Conservation (phyloP, 2,329 filamentous ascomycete genomes). For the Bisporella sp. region DNA sequence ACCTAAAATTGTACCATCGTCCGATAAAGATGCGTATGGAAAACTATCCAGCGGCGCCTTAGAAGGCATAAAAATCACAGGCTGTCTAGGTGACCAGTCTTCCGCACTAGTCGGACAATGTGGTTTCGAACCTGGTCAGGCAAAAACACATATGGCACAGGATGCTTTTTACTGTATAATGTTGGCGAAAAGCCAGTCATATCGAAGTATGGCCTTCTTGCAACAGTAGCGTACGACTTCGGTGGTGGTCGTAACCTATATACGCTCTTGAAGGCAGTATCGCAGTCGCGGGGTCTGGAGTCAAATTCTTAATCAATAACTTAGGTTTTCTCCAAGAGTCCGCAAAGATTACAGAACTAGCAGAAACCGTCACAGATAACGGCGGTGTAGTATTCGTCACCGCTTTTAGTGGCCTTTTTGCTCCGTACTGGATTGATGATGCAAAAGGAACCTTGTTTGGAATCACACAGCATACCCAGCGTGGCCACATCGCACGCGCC, state of each 20-base stretch:
- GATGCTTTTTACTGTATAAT: conserved; percentile 81
- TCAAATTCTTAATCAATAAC: conserved; percentile 67
- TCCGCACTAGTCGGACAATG: conserved; percentile 76
- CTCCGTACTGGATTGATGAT: conserved; percentile 92
- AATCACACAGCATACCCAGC: conserved; percentile 77
- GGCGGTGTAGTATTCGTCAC: conserved; percentile 84
- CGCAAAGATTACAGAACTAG: conserved; percentile 42
- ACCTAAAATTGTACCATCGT: conserved; percentile 69
- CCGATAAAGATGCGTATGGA: conserved; percentile 68
- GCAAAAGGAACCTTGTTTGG: conserved; percentile 80
- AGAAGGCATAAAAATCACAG: conserved; percentile 63
- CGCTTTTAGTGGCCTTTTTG: conserved; percentile 84
- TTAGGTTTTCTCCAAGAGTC: conserved; percentile 50
- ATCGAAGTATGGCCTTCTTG: conserved; percentile 73
- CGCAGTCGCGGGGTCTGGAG: conserved; percentile 72
- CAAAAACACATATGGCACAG: conserved; percentile 82
- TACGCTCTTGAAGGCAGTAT: conserved; percentile 83
- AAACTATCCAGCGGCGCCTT: conserved; percentile 57
- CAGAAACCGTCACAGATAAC: conserved; percentile 56
- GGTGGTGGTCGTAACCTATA: conserved; percentile 44
- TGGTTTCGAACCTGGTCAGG: conserved; percentile 73
- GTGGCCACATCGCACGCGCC: conserved; percentile 80
- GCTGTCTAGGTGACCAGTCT: conserved; percentile 75
- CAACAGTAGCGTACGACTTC: conserved; percentile 84
- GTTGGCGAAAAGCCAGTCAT: conserved; percentile 80